Base-by-base conservation (phyloP, 371 early-diverging fungal genomes). In the Actinomucor elegans region DNA sequence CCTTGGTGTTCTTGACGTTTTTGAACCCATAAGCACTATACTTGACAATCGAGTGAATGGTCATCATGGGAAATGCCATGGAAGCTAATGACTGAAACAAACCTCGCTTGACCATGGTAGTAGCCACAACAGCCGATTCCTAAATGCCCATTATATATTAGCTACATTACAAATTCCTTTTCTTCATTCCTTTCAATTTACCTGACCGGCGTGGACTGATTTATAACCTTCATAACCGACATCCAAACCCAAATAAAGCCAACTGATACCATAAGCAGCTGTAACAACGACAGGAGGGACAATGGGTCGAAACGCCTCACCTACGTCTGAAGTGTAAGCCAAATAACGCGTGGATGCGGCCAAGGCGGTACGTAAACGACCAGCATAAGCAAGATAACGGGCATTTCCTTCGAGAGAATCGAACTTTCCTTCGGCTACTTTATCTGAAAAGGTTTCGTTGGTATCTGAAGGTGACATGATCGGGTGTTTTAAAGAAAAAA, bases 221-320 rank as follows among this genome's bases (percentile, higher is more conserved):
- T 88, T 88, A 67, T 81, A 85, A n/a, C 79, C 82, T 64, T 88
- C 89, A 57, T 83, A 86, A 12, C 71, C 75, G 33, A 88, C 83
- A 67, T 89, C 91, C 18, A 79, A 69, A 37, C 69, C 79, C 38
- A 88, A 54, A 57, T 86, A 86, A 34, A 79, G 77, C 75, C 85
- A 86, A 32, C 82, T 78, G 43, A 87, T 59, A 23, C 79, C 86
- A 55, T 86, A 89, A 20, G 86, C 81, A 36, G 83, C 76, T 29
- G 71, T 79, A 46, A 89, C 90, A 15, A 88, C 32, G 12, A 49
- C 7, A 3, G 76, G 78, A n/a, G 72, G 59, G 12, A 85, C 83
- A 32, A 89, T 73, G 15, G 91, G 91, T 23, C 91, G 75, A 57
- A 91, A 87, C 3, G 89, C 89, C 57, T 91, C 91, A 31, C 91